Evolutionary conservation across 1,284 basidiomycete genomes (phyloP).

Genomic region (Hemileia vastatrix): DNA sequence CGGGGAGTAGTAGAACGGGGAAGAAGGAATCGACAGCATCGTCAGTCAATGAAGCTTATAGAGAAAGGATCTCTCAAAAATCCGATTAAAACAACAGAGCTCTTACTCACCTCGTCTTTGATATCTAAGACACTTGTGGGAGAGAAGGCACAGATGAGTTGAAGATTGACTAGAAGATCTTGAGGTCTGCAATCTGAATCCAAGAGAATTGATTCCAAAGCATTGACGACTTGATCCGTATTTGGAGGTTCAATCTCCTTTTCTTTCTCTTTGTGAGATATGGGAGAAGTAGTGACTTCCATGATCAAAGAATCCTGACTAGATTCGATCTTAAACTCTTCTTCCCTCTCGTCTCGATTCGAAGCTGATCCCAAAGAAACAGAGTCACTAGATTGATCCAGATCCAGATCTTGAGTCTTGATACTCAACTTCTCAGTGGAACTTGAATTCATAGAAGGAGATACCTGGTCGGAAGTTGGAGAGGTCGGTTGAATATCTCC

Average conservation of each 20-base stretch:
- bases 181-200: neutral
- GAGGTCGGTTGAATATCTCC: neutral
- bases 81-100: too few species aligned
- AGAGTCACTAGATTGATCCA: neutral
- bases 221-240: slow-evolving; percentile 10
- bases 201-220: slow-evolving; percentile 1
- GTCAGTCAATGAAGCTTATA: neutral
- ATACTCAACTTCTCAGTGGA: neutral
- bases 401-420: neutral
- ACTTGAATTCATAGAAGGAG: neutral
- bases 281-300: neutral
- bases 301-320: neutral
- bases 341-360: neutral
- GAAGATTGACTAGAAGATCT: slow-evolving; percentile 3
- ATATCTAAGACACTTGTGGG: neutral
- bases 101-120: neutral
- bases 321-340: neutral
- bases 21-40: neutral
- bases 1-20: neutral
- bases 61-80: too few species aligned
- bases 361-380: neutral
- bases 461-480: neutral
- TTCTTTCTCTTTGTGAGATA: neutral
- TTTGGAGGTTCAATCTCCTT: neutral
- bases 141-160: slow-evolving; percentile 3